Evolutionary conservation across 176 grass and related monocot species (phyloP).

Genomic region (Oryza brachyantha): DNA sequence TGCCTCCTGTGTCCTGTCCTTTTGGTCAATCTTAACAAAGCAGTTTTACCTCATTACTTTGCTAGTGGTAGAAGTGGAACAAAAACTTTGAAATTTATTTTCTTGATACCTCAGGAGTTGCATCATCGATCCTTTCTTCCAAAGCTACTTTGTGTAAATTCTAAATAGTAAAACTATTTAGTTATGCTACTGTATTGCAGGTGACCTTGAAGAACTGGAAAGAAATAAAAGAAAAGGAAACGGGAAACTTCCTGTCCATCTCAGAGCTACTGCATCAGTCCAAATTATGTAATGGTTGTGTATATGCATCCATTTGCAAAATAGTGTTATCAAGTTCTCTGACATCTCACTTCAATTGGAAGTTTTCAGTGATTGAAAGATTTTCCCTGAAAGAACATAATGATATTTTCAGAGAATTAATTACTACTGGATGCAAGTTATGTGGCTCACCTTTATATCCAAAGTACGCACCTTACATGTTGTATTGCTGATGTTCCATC

Average conservation of each 20-base stretch:
- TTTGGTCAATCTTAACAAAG: constrained; percentile 1
- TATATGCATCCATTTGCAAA: constrained; percentile 43
- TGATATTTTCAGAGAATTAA: constrained; percentile 42
- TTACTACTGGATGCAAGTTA: constrained; percentile 57
- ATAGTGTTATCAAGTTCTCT: constrained; percentile 29
- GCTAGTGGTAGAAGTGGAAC: neutral
- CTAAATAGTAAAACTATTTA: constrained; percentile 10
- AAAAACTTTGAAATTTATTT: neutral
- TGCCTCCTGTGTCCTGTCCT: neutral
- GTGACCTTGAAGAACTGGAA: constrained; percentile 51
- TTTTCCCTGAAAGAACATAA: constrained; percentile 27
- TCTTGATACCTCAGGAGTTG: neutral
- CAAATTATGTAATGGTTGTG: constrained; percentile 22
- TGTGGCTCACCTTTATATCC: constrained; percentile 44
- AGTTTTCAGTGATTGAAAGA: constrained; percentile 32
- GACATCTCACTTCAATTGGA: constrained; percentile 2
- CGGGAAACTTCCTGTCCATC: constrained; percentile 1
- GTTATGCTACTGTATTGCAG: constrained; percentile 20
- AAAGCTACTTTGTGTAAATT: neutral
- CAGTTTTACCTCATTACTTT: neutral
- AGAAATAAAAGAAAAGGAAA: constrained; percentile 24
- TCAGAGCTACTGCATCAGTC: constrained; percentile 45
- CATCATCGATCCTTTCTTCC: neutral
- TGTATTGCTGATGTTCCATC: neutral
- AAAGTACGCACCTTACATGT: constrained; percentile 38